Base-by-base conservation (phyloP, 2,329 filamentous ascomycete species). In the Pleomassaria siparia region DNA sequence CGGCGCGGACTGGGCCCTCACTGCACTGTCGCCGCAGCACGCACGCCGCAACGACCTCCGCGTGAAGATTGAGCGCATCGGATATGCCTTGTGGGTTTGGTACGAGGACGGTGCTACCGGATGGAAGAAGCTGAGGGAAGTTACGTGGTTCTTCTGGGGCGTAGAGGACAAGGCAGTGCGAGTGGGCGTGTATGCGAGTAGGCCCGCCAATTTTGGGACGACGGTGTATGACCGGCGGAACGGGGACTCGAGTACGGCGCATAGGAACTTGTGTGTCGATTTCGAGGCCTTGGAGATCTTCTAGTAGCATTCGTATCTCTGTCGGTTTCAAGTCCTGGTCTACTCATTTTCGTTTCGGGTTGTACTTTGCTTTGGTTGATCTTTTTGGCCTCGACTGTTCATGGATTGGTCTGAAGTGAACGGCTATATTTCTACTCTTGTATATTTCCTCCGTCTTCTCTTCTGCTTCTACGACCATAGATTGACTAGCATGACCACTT, bases 71-170 rank as follows among this genome's bases (percentile, higher is more conserved):
- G 80, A 82, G 59, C 75, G 79, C 47, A 76, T 82, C 44, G 80
- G 78, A 7, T 71, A 80, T 54, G 76, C 78, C 10, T 70, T 82
- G 21, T 81, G 79, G 80, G 74, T 82, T 30, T 82, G 76, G 76
- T 82, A 80, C 53, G 76, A 80, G 59, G 73, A 73, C 44, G 64
- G 66, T 40, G 51, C 67, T 29, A 44, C 60, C 35, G 57, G 48
- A 63, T 83, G 80, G 80, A 80, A 77, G 67, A 83, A 83, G 63
- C 63, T 82, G 55, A 63, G 80, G 5, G 80, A 83, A 63, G 77
- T 83, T 22, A 81, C 78, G n/a, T 82, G 78, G 74, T 83, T 83
- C 63, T 83, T 83, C 60, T 81, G 77, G 66, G 79, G 78, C 7
- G 76, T 81, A 11, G 80, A 82, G 53, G 78, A 81, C 53, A 83